Conservation (phyloP, 1,284 basidiomycete species). For the Puccinia sorghi region DNA sequence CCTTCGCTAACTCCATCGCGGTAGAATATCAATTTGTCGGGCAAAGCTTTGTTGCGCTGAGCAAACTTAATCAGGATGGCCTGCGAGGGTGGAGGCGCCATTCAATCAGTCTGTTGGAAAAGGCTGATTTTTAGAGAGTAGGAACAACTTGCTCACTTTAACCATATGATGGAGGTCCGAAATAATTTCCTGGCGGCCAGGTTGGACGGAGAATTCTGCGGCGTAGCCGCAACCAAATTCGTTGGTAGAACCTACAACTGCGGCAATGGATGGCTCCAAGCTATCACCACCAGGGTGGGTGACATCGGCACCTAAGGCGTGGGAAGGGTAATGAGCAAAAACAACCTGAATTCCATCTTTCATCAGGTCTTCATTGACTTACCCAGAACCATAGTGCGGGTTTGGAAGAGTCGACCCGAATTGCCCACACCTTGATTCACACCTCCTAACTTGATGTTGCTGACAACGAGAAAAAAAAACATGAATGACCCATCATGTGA, state of each 20-base stretch:
- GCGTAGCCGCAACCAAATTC: conserved; percentile 58
- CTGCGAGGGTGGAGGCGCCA: conserved; percentile 17
- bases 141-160: conserved; percentile 44
- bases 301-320: conserved; percentile 39
- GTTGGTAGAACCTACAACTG: conserved; percentile 60
- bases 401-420: conserved; percentile 20
- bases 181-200: conserved; percentile 59
- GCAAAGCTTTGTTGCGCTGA: conserved; percentile 57
- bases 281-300: conserved; percentile 45
- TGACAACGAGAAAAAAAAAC: conserved; percentile 17
- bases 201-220: conserved; percentile 60
- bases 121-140: background rate
- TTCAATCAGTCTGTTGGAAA: background rate
- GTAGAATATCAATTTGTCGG: conserved; percentile 60
- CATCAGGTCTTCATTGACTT: background rate
- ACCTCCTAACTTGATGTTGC: conserved; percentile 48
- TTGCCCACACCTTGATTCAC: conserved; percentile 31
- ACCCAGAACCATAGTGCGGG: conserved; percentile 47
- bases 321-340: background rate
- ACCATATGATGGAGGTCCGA: conserved; percentile 56
- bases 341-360: background rate
- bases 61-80: conserved; percentile 56
- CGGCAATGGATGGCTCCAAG: conserved; percentile 62
- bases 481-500: background rate
- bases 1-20: conserved; percentile 63